Evolutionary conservation across 1,284 basidiomycete genomes (phyloP).

Genomic region (Inonotus hispidus): DNA sequence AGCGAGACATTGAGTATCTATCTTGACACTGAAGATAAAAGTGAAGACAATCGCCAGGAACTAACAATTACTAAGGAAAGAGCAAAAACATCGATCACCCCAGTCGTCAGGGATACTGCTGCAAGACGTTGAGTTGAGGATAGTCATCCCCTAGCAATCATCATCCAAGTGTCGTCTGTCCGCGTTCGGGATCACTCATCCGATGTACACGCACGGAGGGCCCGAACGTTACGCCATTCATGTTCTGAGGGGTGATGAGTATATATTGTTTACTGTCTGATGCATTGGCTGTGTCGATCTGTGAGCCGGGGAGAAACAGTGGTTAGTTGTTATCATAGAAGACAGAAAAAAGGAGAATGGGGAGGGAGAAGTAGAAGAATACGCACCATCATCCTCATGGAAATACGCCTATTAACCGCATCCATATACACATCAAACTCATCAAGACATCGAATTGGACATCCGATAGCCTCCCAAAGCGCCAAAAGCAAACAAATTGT

Average conservation of each 20-base stretch:
- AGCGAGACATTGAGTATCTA: not conserved
- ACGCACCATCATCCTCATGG: constrained; percentile 85
- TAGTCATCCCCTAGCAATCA: not conserved
- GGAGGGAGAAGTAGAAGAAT: not conserved
- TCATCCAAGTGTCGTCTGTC: constrained; percentile 43
- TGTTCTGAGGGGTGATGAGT: constrained; percentile 86
- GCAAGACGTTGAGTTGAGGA: not conserved
- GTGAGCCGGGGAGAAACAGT: constrained; percentile 3
- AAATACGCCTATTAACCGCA: constrained; percentile 84
- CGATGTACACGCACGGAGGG: constrained; percentile 64
- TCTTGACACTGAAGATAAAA: not conserved
- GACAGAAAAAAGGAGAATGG: not conserved
- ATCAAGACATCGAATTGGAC: constrained; percentile 90
- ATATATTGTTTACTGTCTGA: constrained; percentile 87
- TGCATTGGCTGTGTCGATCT: constrained; percentile 83
- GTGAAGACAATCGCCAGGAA: not conserved
- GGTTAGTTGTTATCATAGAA: no score
- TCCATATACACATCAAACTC: constrained; percentile 98
- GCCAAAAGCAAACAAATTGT: constrained; percentile 92
- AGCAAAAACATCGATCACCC: not conserved
- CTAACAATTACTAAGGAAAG: not conserved
- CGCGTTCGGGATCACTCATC: constrained; percentile 77
- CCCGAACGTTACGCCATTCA: constrained; percentile 62
- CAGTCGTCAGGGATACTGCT: not conserved
- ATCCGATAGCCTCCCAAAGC: constrained; percentile 93